These are phyloP conservation scores for Phytophthora rubi DNA, from an alignment of 352 stramenopile genomes.

Conservation along the genomic window DNA sequence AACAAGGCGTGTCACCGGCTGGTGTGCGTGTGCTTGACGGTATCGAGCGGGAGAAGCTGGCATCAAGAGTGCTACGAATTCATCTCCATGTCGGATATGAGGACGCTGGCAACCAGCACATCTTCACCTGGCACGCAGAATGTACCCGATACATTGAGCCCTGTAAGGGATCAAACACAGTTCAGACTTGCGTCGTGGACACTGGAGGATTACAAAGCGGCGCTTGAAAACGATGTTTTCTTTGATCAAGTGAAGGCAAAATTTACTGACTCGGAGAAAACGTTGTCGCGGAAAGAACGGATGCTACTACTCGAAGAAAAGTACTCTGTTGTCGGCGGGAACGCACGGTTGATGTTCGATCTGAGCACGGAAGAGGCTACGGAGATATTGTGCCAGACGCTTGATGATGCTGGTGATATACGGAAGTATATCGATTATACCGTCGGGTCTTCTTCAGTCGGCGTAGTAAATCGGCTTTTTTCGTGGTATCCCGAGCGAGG, in stretches of 20 bases:
- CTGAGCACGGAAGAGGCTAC: neutral
- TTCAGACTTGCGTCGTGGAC: constrained; percentile 18
- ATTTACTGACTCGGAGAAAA: constrained; percentile 13
- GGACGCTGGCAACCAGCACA: too few species aligned
- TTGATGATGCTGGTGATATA: constrained; percentile 4
- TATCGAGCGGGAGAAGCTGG: neutral
- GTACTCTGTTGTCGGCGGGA: constrained; percentile 15
- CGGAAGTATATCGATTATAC: neutral
- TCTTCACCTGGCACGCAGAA: too few species aligned
- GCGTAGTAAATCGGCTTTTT: constrained; percentile 18
- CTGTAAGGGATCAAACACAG: neutral
- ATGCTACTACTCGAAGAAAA: constrained; percentile 18
- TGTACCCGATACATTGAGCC: too few species aligned
- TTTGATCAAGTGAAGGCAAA: constrained; percentile 7
- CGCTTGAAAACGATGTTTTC: neutral
- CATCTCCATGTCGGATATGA: too few species aligned
- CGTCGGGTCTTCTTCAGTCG: neutral
- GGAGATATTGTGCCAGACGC: neutral
- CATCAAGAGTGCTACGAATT: neutral
- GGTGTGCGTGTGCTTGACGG: constrained; percentile 13
- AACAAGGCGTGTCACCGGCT: constrained; percentile 7
- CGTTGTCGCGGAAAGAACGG: constrained; percentile 5
- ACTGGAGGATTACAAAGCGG: neutral
- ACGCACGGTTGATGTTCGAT: constrained; percentile 13
- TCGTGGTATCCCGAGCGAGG: constrained; percentile 11